These are phyloP conservation scores for Didymella pinodella DNA, from an alignment of 2,329 filamentous ascomycete species.

Conservation along the genomic window DNA sequence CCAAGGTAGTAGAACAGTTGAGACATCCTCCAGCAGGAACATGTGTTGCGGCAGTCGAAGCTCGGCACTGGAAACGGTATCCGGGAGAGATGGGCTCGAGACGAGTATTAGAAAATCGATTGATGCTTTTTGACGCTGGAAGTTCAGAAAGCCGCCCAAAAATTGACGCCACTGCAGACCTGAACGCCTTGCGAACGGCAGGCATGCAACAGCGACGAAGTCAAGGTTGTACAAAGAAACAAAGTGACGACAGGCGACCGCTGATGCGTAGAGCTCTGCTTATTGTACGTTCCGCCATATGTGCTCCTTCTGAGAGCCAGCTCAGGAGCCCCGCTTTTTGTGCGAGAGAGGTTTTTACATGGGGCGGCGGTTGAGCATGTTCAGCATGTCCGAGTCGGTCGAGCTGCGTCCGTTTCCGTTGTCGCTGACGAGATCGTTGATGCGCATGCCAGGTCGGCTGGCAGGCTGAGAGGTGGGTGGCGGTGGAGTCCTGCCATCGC, in stretches of 20 bases:
- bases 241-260: conserved; percentile 19
- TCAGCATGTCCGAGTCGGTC: conserved; percentile 55
- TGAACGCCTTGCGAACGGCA: conserved; percentile 27
- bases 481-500: conserved; percentile 53
- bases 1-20: conserved; percentile 11
- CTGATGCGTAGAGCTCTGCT: conserved; percentile 12
- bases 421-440: conserved; percentile 53
- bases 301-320: conserved; percentile 43
- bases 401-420: conserved; percentile 50
- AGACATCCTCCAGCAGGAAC: conserved; percentile 22
- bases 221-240: conserved; percentile 36
- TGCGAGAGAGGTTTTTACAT: conserved; percentile 35
- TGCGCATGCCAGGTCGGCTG: conserved; percentile 52
- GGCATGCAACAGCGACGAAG: conserved; percentile 24
- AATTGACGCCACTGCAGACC: conserved; percentile 31
- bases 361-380: conserved; percentile 52
- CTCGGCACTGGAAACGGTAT: conserved; percentile 22
- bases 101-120: conserved; percentile 27
- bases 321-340: conserved; percentile 33
- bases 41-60: conserved; percentile 15
- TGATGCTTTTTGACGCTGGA: conserved; percentile 31
- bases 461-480: conserved; percentile 45
- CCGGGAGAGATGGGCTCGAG: conserved; percentile 16
- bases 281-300: conserved; percentile 20
- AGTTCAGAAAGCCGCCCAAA: conserved; percentile 34